Base-by-base conservation (phyloP, 352 stramenopile genomes). In the Globisporangium rhizosaccharum region DNA sequence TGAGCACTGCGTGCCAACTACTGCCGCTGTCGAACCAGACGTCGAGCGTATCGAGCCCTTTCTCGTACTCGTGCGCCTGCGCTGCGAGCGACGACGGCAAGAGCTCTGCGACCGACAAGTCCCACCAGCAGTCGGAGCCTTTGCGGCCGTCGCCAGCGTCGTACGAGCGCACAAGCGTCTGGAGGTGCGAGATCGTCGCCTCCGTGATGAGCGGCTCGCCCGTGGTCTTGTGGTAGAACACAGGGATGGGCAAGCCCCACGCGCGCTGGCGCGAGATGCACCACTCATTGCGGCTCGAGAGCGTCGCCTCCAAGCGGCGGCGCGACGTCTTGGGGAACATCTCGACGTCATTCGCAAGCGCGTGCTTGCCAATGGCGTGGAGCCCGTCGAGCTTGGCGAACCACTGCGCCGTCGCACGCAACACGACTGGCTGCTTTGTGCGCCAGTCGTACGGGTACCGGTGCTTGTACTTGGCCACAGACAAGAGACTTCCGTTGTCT, bases 371-470 rank as follows among this genome's bases (percentile, higher is more conserved):
- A 2, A 87, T 68, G 9, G 93, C 89, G 61, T 97, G 82, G 57
- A 99, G 97, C 11, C 75, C 82, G 68, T 98, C 90, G 3, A 99
- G 88, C 52, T 94, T 96, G 8, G 96, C 96, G 79, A 99, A 99
- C 97, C 97, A 99, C 72, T 99, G 97, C 56, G 96, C 92, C 7
- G 97, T 99, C 28, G 96, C 96, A 28, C 97, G 89, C 59, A 99
- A 92, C 64, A 99, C 99, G 20, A 98, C 97, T 12, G 97, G 97
- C 69, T 98, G 93, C 73, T 99, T 99, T 1, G 97, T 99, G 57
- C 97, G 86, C 97, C 97, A 99, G 81, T 99, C 97, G 85, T 99
- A 99, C 39, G 96, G 96, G 75, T 99, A 99, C 55, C 85, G 76
- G 56, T 99, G 97, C 54, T 85, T 81, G 66, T 98, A 98, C 58